Percentiles rank a stretch among this genome's conserved stretches.
Conservation (phyloP, 176 grass and related monocot genomes). For the Microstegium vimineum region DNA sequence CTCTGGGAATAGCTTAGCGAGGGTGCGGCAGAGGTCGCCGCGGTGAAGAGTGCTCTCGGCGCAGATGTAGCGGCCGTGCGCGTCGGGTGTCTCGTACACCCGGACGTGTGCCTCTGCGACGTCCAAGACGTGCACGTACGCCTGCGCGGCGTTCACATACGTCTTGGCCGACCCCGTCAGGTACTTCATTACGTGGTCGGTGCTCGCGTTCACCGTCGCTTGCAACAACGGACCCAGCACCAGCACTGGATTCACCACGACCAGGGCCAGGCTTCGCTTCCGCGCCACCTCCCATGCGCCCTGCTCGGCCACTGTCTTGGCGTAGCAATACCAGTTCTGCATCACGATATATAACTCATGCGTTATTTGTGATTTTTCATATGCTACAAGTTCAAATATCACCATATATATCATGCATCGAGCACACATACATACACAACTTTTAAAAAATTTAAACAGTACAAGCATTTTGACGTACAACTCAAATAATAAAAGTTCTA, state of each 20-base stretch:
- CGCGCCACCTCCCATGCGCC: conserved; percentile 50
- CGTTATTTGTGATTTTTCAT: too few species aligned
- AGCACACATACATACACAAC: too few species aligned
- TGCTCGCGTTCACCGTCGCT: conserved; percentile 60
- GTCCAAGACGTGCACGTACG: conserved; percentile 76
- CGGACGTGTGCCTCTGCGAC: conserved; percentile 68
- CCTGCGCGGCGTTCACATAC: conserved; percentile 66
- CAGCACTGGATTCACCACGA: conserved; percentile 68
- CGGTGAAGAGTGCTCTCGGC: conserved; percentile 78
- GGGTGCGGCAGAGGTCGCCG: conserved; percentile 61
- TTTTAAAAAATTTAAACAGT: too few species aligned
- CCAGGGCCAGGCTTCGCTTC: conserved; percentile 25
- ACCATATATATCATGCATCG: neutral
- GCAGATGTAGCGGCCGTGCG: conserved; percentile 71
- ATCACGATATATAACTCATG: too few species aligned
- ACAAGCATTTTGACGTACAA: too few species aligned
- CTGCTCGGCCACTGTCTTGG: conserved; percentile 64
- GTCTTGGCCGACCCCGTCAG: conserved; percentile 62
- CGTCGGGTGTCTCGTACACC: conserved; percentile 49
- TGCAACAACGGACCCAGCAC: conserved; percentile 68
- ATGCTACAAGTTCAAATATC: too few species aligned
- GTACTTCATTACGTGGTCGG: conserved; percentile 59
- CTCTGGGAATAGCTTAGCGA: conserved; percentile 73
- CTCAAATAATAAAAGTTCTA: too few species aligned
- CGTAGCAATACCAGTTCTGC: conserved; percentile 93